Percentiles rank a stretch among this genome's conserved stretches.
These are phyloP conservation scores for Pyrenophora seminiperda DNA, from an alignment of 2,329 filamentous ascomycete genomes.

Conservation along the genomic window DNA sequence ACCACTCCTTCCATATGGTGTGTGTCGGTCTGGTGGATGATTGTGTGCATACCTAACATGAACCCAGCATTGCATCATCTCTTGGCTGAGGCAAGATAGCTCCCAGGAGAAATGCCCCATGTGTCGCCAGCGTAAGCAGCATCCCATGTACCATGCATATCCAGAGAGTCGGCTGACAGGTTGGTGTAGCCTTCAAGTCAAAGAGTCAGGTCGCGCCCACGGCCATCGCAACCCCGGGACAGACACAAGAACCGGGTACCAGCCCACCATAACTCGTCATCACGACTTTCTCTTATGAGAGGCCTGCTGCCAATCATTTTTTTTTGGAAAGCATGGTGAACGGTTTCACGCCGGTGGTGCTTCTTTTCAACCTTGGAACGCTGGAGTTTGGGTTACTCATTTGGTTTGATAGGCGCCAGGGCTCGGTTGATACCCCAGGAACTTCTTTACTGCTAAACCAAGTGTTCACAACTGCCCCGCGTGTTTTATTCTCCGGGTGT, in stretches of 20 bases:
- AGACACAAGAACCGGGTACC: constrained; percentile 26
- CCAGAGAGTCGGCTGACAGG: constrained; percentile 16
- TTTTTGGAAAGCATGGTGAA: background rate
- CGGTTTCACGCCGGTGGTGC: background rate
- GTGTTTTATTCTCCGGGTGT: background rate
- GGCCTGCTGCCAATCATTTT: background rate
- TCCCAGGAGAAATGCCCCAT: constrained; percentile 95
- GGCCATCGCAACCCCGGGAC: constrained; percentile 16
- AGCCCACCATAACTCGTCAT: constrained; percentile 18
- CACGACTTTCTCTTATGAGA: background rate
- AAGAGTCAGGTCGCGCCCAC: constrained; percentile 43
- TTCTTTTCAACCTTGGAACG: background rate
- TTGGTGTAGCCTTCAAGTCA: constrained; percentile 44
- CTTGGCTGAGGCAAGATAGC: constrained; percentile 95
- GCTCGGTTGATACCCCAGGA: constrained; percentile 34
- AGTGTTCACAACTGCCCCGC: background rate
- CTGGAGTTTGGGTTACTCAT: constrained; percentile 1
- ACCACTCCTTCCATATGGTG: constrained; percentile 98
- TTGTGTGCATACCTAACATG: constrained; percentile 12
- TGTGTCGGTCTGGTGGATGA: background rate
- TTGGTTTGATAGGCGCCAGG: constrained; percentile 17
- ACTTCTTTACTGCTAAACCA: constrained; percentile 4
- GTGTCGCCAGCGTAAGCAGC: constrained; percentile 83
- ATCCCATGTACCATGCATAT: background rate
- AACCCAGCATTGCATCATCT: constrained; percentile 84